Percentiles rank a stretch among this genome's conserved stretches.
phyloP scores from a whole-genome alignment of 805 yeast species.

The Millerozyma acaciae region DNA sequence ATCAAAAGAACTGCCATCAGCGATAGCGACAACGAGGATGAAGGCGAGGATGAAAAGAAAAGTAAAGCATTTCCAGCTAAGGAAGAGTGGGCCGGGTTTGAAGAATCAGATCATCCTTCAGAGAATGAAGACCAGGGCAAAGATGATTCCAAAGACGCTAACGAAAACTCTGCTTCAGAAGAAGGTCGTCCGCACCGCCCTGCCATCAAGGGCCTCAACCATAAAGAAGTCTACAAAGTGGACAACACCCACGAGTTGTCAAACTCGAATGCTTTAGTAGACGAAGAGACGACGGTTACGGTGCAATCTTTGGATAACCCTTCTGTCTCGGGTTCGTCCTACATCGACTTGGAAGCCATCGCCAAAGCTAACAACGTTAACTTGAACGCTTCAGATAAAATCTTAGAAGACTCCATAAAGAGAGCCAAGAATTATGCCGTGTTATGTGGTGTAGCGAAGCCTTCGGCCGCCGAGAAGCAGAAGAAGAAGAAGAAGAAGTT shows the following conservation, averaged over 20 bases:
- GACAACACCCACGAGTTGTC: conserved; percentile 21
- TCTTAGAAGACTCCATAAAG: conserved; percentile 68
- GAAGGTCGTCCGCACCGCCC: conserved; percentile 8
- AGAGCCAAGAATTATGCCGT: conserved; percentile 84
- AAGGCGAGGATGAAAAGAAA: conserved; percentile 11
- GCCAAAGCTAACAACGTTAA: conserved; percentile 73
- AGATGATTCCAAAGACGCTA: conserved; percentile 9
- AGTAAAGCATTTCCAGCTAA: no score
- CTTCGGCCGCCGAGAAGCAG: conserved; percentile 22
- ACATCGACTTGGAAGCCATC: conserved; percentile 32
- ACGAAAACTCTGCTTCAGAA: conserved; percentile 11
- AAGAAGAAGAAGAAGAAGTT: conserved; percentile 70
- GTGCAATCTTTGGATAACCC: conserved; percentile 47
- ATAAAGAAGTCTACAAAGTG: conserved; percentile 33
- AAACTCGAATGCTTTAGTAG: conserved; percentile 35
- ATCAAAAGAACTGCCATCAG: conserved; percentile 22
- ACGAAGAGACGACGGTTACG: conserved; percentile 41
- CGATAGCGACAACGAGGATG: conserved; percentile 18
- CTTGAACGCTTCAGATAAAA: conserved; percentile 59
- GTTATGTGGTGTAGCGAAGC: conserved; percentile 49
- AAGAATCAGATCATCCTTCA: conserved; percentile 19
- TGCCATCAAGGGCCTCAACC: conserved; percentile 46
- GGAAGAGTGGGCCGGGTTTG: conserved; percentile 44
- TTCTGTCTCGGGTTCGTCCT: conserved; percentile 25
- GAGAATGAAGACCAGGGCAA: conserved; percentile 14